Evolutionary conservation across 2,329 filamentous ascomycete genomes (phyloP).

Genomic region (Aspergillus fumigatus): DNA sequence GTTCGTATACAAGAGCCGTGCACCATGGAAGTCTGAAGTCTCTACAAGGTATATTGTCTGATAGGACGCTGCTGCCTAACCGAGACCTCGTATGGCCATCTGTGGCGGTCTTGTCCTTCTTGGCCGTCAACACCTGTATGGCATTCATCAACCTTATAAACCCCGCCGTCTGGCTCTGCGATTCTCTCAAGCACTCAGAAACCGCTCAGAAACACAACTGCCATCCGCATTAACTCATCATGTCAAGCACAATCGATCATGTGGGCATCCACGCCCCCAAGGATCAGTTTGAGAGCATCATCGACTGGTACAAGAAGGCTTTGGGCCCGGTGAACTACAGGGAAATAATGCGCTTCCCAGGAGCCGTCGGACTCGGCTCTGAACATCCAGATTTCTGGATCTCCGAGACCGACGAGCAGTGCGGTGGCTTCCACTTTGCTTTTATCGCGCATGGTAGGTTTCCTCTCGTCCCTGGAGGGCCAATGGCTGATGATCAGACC

Average conservation of each 20-base stretch:
- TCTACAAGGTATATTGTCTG: not conserved
- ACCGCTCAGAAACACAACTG: no score
- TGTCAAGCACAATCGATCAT: constrained; percentile 20
- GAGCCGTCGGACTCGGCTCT: constrained; percentile 25
- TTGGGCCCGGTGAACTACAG: constrained; percentile 27
- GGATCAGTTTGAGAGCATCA: constrained; percentile 24
- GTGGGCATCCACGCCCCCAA: constrained; percentile 21
- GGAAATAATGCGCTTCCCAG: constrained; percentile 23
- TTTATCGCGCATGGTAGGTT: constrained; percentile 21
- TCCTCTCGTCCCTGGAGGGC: not conserved
- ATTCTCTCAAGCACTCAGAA: not conserved
- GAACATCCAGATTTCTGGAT: constrained; percentile 31
- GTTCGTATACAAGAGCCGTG: no score
- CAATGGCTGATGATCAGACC: constrained; percentile 26
- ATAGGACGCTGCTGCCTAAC: not conserved
- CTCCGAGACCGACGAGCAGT: constrained; percentile 5
- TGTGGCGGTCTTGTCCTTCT: not conserved
- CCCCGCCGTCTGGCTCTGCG: not conserved
- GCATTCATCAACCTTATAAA: not conserved
- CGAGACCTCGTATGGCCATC: not conserved
- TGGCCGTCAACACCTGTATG: not conserved
- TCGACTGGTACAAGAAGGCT: constrained; percentile 26
- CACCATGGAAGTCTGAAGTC: not conserved
- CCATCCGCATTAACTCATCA: not conserved
- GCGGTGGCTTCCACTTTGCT: constrained; percentile 19